Percentiles rank a stretch among this genome's conserved stretches.
Evolutionary conservation across 176 grass and related monocot species (phyloP).

Genomic region (Aechmea fasciata): DNA sequence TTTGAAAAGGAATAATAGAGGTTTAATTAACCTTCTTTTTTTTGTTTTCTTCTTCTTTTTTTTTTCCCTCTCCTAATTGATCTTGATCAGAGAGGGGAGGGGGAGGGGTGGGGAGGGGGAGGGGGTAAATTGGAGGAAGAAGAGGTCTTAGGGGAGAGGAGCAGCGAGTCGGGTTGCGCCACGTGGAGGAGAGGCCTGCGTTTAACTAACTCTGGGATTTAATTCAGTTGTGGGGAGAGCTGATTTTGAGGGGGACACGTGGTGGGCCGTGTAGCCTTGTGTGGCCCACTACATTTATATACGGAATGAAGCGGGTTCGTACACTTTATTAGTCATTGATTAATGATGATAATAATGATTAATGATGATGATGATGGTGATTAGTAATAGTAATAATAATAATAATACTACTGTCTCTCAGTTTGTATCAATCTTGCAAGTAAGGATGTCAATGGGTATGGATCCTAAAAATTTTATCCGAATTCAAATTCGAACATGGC

Average conservation of each 20-base stretch:
- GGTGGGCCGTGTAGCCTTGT: neutral
- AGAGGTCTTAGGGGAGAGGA: constrained; percentile 9
- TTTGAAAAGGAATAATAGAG: too few species aligned
- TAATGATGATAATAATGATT: too few species aligned
- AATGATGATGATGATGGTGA: too few species aligned
- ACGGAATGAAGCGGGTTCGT: neutral
- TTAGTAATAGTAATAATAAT: too few species aligned
- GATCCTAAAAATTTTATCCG: too few species aligned
- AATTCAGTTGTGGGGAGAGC: neutral
- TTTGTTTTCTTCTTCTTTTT: neutral
- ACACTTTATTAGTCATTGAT: too few species aligned
- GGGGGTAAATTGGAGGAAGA: constrained; percentile 1
- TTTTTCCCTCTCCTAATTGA: neutral
- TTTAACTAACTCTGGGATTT: neutral
- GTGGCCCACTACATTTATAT: neutral
- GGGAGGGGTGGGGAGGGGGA: neutral
- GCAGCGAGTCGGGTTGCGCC: neutral
- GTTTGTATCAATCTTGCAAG: too few species aligned
- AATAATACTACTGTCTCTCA: too few species aligned
- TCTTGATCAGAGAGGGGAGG: too few species aligned
- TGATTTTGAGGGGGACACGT: neutral
- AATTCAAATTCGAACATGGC: too few species aligned
- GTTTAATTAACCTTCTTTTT: too few species aligned
- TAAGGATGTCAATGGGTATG: too few species aligned
- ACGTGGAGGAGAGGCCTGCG: constrained; percentile 1